These are phyloP conservation scores for Suillus spraguei DNA, from an alignment of 768 basidiomycete species.

Conservation along the genomic window DNA sequence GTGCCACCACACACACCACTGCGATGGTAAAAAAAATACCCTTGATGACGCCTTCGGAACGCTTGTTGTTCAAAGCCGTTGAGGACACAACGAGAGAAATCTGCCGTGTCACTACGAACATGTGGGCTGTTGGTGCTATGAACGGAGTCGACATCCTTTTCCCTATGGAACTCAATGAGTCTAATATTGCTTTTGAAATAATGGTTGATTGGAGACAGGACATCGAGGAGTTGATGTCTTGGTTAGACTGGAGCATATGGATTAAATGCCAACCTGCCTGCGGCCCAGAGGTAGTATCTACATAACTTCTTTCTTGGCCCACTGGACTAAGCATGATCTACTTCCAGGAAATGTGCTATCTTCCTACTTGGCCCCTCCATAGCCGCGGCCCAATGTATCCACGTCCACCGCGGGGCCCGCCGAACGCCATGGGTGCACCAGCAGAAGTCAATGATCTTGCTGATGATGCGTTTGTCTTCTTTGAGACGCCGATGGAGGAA, in stretches of 20 bases:
- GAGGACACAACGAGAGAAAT: constrained; percentile 45
- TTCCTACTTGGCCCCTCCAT: constrained; percentile 27
- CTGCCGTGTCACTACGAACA: constrained; percentile 44
- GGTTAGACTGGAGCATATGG: constrained; percentile 30
- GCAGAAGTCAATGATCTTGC: neutral
- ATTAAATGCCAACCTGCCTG: constrained; percentile 20
- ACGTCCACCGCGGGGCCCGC: neutral
- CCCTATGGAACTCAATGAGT: constrained; percentile 10
- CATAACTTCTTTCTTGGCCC: neutral
- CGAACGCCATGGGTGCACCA: neutral
- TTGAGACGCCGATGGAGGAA: constrained; percentile 10
- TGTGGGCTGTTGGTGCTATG: constrained; percentile 47
- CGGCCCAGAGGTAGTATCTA: constrained; percentile 17
- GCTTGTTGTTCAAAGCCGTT: constrained; percentile 27
- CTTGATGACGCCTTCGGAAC: constrained; percentile 32
- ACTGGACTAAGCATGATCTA: neutral
- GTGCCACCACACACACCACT: constrained; percentile 33
- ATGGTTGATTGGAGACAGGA: constrained; percentile 37
- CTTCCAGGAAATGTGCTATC: constrained; percentile 28
- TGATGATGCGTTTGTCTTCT: neutral
- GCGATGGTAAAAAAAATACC: constrained; percentile 15
- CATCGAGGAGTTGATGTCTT: constrained; percentile 39
- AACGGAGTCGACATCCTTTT: constrained; percentile 20
- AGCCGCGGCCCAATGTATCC: neutral
- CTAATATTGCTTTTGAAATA: constrained; percentile 16